phyloP scores from a whole-genome alignment of 116 monocot species.

The Dioscorea cayenensis region DNA sequence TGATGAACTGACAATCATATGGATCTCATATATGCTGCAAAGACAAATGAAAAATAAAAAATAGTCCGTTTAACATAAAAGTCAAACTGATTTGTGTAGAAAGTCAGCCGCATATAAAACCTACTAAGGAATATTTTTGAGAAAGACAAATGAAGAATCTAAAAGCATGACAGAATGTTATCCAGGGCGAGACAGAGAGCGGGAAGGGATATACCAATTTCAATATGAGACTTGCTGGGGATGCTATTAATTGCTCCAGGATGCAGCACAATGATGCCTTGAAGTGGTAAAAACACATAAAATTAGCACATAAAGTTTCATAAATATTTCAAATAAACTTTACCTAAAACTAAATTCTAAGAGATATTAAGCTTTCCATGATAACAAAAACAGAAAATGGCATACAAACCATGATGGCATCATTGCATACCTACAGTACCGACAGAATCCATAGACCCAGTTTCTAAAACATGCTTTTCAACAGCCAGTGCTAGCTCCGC shows the following conservation, averaged over 20 bases:
- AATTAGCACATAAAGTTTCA: neutral
- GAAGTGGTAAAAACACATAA: neutral
- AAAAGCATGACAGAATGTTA: too few species aligned
- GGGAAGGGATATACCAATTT: conserved; percentile 59
- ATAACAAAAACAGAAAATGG: neutral
- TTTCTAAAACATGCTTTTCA: conserved; percentile 91
- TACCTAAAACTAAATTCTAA: neutral
- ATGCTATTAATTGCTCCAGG: conserved; percentile 99
- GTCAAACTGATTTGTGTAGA: too few species aligned
- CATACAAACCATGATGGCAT: neutral
- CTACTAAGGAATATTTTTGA: too few species aligned
- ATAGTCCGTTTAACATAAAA: neutral
- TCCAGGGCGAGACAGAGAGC: too few species aligned
- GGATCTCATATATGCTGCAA: neutral
- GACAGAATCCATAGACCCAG: conserved; percentile 88
- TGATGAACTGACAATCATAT: neutral
- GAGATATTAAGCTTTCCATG: too few species aligned
- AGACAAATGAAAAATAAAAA: neutral
- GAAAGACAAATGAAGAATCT: too few species aligned
- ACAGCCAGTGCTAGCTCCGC: conserved; percentile 90
- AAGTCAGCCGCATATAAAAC: too few species aligned
- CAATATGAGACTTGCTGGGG: conserved; percentile 90
- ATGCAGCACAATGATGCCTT: conserved; percentile 88
- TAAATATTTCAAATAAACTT: neutral
- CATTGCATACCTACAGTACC: conserved; percentile 83